Percentiles rank a stretch among this genome's conserved stretches.
phyloP scores from a whole-genome alignment of 495 filamentous ascomycete genomes.

The Neurospora tetrasperma region DNA sequence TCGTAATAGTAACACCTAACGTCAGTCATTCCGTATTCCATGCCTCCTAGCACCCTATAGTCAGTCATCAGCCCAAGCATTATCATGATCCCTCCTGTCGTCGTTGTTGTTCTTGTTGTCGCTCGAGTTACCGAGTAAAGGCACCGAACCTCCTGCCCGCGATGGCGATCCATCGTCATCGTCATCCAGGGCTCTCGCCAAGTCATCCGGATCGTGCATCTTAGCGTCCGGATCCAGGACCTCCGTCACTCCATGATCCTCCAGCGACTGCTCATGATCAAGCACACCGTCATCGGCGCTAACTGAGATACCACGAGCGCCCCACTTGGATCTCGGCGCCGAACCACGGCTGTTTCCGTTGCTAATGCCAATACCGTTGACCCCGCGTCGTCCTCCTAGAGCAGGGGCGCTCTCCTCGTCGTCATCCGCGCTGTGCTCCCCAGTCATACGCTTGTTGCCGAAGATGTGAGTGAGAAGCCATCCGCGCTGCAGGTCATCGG shows the following conservation, averaged over 20 bases:
- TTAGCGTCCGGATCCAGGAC: slow-evolving; percentile 41
- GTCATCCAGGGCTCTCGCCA: slow-evolving; percentile 42
- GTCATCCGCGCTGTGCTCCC: slow-evolving; percentile 17
- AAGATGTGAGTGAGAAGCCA: slow-evolving; percentile 57
- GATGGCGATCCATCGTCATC: slow-evolving; percentile 26
- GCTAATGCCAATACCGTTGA: slow-evolving; percentile 5
- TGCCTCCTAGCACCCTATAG: neutral
- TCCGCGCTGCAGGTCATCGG: slow-evolving; percentile 73
- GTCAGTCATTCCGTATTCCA: neutral
- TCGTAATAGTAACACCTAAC: neutral
- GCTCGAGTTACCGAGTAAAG: slow-evolving; percentile 4
- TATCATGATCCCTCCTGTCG: neutral
- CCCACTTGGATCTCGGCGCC: slow-evolving; percentile 50
- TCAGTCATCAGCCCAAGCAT: neutral
- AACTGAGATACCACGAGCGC: slow-evolving; percentile 65
- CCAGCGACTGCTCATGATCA: slow-evolving; percentile 33
- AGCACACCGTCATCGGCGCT: slow-evolving; percentile 67
- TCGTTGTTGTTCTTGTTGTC: neutral
- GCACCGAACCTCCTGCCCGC: slow-evolving; percentile 10
- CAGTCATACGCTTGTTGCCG: slow-evolving; percentile 35
- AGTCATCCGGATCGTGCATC: slow-evolving; percentile 48
- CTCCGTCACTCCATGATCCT: slow-evolving; percentile 27
- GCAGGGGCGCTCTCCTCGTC: slow-evolving; percentile 43
- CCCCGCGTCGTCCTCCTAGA: slow-evolving; percentile 23
- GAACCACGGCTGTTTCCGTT: slow-evolving; percentile 15